Base-by-base conservation (phyloP, 2,329 filamentous ascomycete species). In the Fusarium cyanostomum region DNA sequence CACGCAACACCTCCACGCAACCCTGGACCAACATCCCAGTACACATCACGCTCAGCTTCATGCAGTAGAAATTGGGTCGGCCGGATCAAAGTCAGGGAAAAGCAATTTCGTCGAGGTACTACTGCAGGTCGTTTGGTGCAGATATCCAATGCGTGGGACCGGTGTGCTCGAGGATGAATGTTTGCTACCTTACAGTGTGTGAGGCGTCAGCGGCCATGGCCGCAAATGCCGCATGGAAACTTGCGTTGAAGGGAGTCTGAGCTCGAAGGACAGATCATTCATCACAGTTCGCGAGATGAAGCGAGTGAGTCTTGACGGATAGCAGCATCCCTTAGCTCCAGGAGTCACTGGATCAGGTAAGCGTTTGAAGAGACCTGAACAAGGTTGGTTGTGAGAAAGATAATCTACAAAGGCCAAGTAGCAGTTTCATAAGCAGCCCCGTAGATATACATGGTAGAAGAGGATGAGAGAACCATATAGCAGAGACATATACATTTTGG, bases 161-260 rank as follows among this genome's bases (percentile, higher is more conserved):
- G 41, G 50, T 38, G 44, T 59, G 52, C 49, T 49, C 26, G 27
- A 53, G 30, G 24, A 35, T 39, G 33, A 31, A 45, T 68, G 58
- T 67, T 68, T 66, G 59, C 60, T 37, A 44, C 45, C 39, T 26
- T 56, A 64, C 67, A 64, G 59, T 70, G 62, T 70, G 67, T 38
- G 34, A 61, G 50, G 46, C 56, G 49, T 56, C 52, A 55, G 54
- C 33, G 16, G 34, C 38, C 34, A 56, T 39, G 42, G 21, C 53
- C 42, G 59, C 43, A 28, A 44, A 55, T 67, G 56, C 51, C 51
- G 53, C 41, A 67, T 57, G 63, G 52, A 48, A 53, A 43, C 45
- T 30, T 66, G 57, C 35, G 15, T 62, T 35, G 15, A 42, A 33
- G 38, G 24, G 46, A 58, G 62, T 42, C 62, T 53, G 62, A 63